Conservation (phyloP, 2,329 filamentous ascomycete genomes). For the Tolypocladium inflatum region DNA sequence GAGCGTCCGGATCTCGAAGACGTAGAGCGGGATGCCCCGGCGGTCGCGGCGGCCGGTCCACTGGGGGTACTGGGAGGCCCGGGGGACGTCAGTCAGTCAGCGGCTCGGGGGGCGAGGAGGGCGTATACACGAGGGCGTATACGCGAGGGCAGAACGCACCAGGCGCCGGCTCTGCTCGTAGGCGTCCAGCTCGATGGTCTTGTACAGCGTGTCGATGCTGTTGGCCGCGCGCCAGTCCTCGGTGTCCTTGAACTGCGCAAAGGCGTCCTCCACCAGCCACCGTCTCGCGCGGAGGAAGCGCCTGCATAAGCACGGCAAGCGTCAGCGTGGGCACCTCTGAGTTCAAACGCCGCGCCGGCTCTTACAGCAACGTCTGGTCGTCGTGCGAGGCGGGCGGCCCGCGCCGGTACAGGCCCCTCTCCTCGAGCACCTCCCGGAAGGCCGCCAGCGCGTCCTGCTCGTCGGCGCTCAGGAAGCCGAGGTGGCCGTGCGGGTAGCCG, state of each 20-base stretch:
- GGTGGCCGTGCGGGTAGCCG: conserved; percentile 66
- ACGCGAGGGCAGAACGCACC: conserved; percentile 35
- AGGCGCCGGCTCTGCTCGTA: conserved; percentile 73
- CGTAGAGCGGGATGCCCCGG: conserved; percentile 83
- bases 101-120: too few species aligned
- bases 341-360: too few species aligned
- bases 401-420: conserved; percentile 54
- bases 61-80: conserved; percentile 74
- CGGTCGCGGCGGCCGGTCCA: conserved; percentile 88
- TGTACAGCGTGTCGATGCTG: conserved; percentile 68
- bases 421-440: conserved; percentile 61
- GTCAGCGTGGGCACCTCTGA: neutral
- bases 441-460: conserved; percentile 58
- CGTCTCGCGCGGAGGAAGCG: conserved; percentile 79
- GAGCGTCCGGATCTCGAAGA: conserved; percentile 78
- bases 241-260: conserved; percentile 76
- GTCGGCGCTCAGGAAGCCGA: conserved; percentile 62
- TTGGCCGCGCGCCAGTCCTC: conserved; percentile 81
- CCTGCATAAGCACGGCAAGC: conserved; percentile 33
- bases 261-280: conserved; percentile 70
- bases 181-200: conserved; percentile 74
- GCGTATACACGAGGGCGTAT: too few species aligned
- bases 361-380: conserved; percentile 60
- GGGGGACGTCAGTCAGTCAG: neutral
- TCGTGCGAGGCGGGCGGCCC: conserved; percentile 55